phyloP scores from a whole-genome alignment of 208 protist genomes.

The Acanthamoeba culbertsoni region DNA sequence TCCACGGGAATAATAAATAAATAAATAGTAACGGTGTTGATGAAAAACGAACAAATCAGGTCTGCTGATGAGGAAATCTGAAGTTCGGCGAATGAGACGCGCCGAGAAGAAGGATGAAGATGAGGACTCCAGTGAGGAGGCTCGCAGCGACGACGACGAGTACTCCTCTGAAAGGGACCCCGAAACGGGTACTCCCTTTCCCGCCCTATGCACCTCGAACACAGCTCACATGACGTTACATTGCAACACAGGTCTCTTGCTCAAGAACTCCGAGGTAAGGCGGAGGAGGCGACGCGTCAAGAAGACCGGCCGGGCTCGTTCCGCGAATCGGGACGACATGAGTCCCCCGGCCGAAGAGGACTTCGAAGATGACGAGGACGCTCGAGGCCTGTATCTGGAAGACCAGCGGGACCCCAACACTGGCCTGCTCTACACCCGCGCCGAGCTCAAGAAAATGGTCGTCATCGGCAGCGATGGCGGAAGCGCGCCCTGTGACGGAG shows the following conservation, averaged over 20 bases:
- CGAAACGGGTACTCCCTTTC: neutral
- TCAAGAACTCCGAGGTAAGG: conserved; percentile 31
- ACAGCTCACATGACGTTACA: too few species aligned
- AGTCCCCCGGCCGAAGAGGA: neutral
- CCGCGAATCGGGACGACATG: neutral
- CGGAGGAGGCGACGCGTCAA: neutral
- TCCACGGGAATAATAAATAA: too few species aligned
- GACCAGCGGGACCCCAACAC: conserved; percentile 26
- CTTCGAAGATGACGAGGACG: neutral
- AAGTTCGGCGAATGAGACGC: neutral
- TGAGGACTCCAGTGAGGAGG: neutral
- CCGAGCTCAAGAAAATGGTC: neutral
- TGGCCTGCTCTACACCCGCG: neutral
- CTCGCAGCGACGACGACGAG: conserved; percentile 19
- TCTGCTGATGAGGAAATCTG: conserved; percentile 31
- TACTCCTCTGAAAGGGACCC: conserved; percentile 14
- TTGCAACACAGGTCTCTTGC: neutral
- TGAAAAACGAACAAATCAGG: neutral
- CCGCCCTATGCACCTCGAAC: too few species aligned
- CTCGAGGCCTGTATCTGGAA: neutral
- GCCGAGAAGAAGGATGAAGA: neutral
- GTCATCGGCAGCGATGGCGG: neutral
- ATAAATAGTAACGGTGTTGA: too few species aligned
- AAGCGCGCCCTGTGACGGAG: neutral
- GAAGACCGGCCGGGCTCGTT: neutral